phyloP scores from a whole-genome alignment of 2,329 filamentous ascomycete genomes.

The Westerdykella aurantiaca region DNA sequence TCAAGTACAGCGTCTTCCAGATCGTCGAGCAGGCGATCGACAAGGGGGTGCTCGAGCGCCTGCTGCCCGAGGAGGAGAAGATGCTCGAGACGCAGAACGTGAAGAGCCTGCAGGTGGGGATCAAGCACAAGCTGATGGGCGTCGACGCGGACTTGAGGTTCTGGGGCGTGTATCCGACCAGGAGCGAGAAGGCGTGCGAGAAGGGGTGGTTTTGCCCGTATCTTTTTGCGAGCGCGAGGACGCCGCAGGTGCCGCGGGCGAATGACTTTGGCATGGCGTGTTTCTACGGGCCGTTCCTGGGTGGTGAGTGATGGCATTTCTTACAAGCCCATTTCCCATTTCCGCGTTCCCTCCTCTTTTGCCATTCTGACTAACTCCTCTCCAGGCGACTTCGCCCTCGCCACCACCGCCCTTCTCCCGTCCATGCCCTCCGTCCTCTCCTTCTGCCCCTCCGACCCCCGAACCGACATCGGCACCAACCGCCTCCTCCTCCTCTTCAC shows the following conservation, averaged over 20 bases:
- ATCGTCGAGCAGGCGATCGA: conserved; percentile 39
- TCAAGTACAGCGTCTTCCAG: conserved; percentile 36
- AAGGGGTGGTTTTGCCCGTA: conserved; percentile 39
- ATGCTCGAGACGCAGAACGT: conserved; percentile 34
- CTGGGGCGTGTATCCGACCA: conserved; percentile 18
- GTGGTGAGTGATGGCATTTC: conserved; percentile 15
- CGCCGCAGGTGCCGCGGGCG: conserved; percentile 25
- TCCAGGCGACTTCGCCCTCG: conserved; percentile 32
- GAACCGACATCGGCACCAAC: conserved; percentile 26
- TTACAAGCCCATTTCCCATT: not conserved
- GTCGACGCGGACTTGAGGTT: conserved; percentile 36
- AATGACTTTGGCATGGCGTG: conserved; percentile 36
- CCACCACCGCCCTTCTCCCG: conserved; percentile 34
- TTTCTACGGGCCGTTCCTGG: conserved; percentile 35
- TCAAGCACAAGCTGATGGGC: conserved; percentile 40
- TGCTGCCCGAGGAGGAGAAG: conserved; percentile 37
- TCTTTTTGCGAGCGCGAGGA: conserved; percentile 30
- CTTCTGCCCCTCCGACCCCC: conserved; percentile 27
- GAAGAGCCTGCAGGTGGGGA: conserved; percentile 33
- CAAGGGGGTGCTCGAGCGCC: conserved; percentile 34
- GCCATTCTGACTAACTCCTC: conserved; percentile 1
- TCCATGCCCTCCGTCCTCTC: conserved; percentile 22
- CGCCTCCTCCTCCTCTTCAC: conserved; percentile 35
- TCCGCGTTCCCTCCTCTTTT: not conserved
- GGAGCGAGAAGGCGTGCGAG: conserved; percentile 22